Base-by-base conservation (phyloP, 306 rosid species). In the Hippophae rhamnoides region DNA sequence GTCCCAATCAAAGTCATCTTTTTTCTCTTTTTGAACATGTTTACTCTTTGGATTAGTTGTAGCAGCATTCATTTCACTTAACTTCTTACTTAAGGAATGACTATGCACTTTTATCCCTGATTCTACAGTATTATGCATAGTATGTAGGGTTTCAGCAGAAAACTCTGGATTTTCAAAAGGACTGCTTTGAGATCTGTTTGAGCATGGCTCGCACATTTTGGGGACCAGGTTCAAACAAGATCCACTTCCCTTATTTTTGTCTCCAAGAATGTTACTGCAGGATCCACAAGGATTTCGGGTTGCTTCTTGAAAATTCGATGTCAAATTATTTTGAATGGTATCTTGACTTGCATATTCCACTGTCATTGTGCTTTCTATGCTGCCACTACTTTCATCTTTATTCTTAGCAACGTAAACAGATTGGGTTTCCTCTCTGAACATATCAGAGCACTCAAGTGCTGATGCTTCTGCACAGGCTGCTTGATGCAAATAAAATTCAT, bases 1-100 rank as follows among this genome's bases (percentile, higher is more conserved):
- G 72, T 93, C 99, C 99, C 99, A 93, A 71, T 82, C 74, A 69
- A 67, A 5, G 5, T 60, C 57, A 7, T 66, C 79, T 25, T 69
- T 76, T 64, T 74, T 76, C 54, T 82, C 84, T 80, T 84, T 81
- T 72, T 66, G 73, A 31, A 60, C 68, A 53, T 51, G 77, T 52
- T 25, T 83, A 60, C 56, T 77, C 74, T 73, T 79, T 64, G 69
- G 10, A 72, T 78, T 82, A 56, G 59, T 52, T 13, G 79, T 74
- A 41, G 75, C n/a, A 54, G 78, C 74, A 68, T 72, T 76, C 66
- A 62, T 70, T 74, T 84, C 83, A 45, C 67, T 76, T 61, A 61
- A 56, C 64, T 68, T 81, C 13, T 72, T 87, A 65, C 60, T 60
- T 10, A 41, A 46, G 55, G 71, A 69, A 57, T 57, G 68, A 68